phyloP scores from a whole-genome alignment of 495 filamentous ascomycete species.

The Venustampulla echinocandica region DNA sequence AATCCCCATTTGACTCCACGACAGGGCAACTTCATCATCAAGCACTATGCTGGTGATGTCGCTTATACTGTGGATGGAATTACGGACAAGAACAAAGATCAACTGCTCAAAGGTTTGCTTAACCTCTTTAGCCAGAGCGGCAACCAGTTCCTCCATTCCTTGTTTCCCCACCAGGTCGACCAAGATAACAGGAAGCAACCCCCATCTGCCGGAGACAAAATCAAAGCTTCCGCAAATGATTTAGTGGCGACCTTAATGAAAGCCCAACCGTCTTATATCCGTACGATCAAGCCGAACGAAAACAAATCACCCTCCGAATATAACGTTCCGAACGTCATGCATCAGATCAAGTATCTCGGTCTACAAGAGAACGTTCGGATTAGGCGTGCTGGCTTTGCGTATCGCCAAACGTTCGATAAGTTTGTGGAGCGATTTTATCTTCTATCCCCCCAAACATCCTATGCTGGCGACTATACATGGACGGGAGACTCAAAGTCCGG shows the following conservation, averaged over 20 bases:
- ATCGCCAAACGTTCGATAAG: conserved; percentile 95
- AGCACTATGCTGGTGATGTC: conserved; percentile 98
- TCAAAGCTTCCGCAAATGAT: conserved; percentile 92
- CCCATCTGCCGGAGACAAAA: conserved; percentile 94
- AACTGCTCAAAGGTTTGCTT: conserved; percentile 86
- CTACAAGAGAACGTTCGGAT: conserved; percentile 98
- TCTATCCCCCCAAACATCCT: conserved; percentile 86
- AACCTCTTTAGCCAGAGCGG: conserved; percentile 76
- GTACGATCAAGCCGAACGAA: conserved; percentile 99
- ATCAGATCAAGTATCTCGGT: conserved; percentile 99
- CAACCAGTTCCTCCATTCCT: conserved; percentile 73
- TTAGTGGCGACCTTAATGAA: conserved; percentile 95
- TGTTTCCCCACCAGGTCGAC: conserved; percentile 93
- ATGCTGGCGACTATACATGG: conserved; percentile 97
- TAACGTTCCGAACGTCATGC: conserved; percentile 81
- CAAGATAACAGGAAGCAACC: conserved; percentile 91
- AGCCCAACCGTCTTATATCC: conserved; percentile 91
- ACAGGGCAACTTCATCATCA: conserved; percentile 95
- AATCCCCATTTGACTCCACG: conserved; percentile 88
- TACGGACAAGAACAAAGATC: conserved; percentile 99
- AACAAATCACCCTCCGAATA: conserved; percentile 94
- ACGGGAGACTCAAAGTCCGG: conserved; percentile 76
- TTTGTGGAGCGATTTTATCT: conserved; percentile 97
- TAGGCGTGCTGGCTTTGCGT: conserved; percentile 91
- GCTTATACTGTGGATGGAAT: conserved; percentile 92